These are phyloP conservation scores for Aspergillus coremiiformis DNA, from an alignment of 495 filamentous ascomycete genomes.

Conservation along the genomic window DNA sequence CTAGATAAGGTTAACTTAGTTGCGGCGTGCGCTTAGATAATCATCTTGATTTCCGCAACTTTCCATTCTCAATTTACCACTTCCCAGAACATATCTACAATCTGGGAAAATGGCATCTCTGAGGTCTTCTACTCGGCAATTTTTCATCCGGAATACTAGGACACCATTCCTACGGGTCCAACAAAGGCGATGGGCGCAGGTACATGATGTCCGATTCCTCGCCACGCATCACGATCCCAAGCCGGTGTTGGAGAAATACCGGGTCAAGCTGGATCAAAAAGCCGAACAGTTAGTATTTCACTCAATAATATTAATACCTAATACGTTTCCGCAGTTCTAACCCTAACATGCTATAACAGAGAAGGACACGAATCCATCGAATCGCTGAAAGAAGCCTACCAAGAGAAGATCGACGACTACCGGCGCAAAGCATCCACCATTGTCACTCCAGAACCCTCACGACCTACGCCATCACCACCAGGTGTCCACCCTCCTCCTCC, in stretches of 20 bases:
- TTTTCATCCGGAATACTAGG: conserved; percentile 23
- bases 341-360: conserved; percentile 26
- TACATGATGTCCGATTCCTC: conserved; percentile 86
- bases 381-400: conserved; percentile 73
- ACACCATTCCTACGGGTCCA: conserved; percentile 26
- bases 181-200: conserved; percentile 84
- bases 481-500: conserved; percentile 22
- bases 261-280: conserved; percentile 75
- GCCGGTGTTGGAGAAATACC: conserved; percentile 73
- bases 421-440: conserved; percentile 54
- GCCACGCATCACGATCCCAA: conserved; percentile 57
- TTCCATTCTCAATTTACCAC: background rate
- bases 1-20: too few relatives aligned
- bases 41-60: background rate
- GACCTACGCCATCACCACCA: conserved; percentile 16
- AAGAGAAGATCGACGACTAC: conserved; percentile 66
- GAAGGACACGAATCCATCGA: conserved; percentile 68
- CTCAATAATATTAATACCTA: background rate
- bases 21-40: background rate
- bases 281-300: conserved; percentile 54
- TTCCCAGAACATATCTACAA: conserved; percentile 1
- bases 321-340: background rate
- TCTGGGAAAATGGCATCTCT: conserved; percentile 28
- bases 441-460: conserved; percentile 41
- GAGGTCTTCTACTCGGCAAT: conserved; percentile 26